Base-by-base conservation (phyloP, 495 filamentous ascomycete genomes). In the Hyaloscypha hepaticicola region DNA sequence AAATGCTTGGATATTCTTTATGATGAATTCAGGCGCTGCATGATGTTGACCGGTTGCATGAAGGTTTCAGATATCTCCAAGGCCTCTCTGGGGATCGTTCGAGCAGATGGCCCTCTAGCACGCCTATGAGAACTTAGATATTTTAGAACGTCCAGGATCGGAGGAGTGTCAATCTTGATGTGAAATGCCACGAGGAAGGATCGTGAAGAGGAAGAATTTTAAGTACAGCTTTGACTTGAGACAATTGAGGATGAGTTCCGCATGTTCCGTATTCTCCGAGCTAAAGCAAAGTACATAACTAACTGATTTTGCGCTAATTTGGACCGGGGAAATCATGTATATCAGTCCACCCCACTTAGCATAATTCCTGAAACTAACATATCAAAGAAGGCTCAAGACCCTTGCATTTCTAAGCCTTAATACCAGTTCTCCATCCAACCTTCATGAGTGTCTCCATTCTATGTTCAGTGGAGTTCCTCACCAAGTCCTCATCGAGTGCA, bases 11-110 rank as follows among this genome's bases (percentile, higher is more conserved):
- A 76, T 24, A 78, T 79, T 5, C 63, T 82, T 5, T 77, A 78
- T 58, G 71, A 77, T 1, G 81, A 84, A 55, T 80, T 85, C 69
- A 82, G 77, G 66, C 71, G 78, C 19, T 79, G 79, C 57, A 84
- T 84, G 80, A 76, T 78, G 66, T 69, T 85, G 55, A 75, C 79
- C 0, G 81, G 83, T 19, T 67, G 49, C n/a, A 61, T 22, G n/a
- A 52, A 12, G n/a, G 25, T 68, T 21, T 3, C 49, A 26, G 58
- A 68, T 19, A 68, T 68, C 16, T 65, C 61, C 11, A 60, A 49
- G 29, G 62, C 38, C 8, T 59, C 24, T 16, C n/a, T 68, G n/a
- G 62, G 55, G 3, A 56, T 65, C 21, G 61, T 26, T 11, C 25
- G 31, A 26, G 26, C 41, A 49, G 45, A 61, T 52, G 58, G 58